A percentile compares a stretch with the other conserved stretches of the same genome.
phyloP scores from a whole-genome alignment of 306 rosid species.

The Abrus precatorius region DNA sequence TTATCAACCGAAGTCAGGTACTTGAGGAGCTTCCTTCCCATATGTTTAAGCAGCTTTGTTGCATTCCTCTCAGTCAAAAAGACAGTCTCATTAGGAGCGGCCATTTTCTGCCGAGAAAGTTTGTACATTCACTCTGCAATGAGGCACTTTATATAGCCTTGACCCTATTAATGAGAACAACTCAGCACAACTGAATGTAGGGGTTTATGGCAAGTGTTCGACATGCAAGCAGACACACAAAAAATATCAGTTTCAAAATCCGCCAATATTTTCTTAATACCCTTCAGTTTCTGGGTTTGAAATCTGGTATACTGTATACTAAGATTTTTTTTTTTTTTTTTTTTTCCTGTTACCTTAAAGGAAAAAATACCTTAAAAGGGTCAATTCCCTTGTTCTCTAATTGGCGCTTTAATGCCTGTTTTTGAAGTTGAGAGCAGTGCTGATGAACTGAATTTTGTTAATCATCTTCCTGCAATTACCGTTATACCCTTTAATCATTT shows the following conservation, averaged over 20 bases:
- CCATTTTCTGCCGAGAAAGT: conserved; percentile 52
- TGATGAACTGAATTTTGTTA: background rate
- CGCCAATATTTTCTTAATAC: conserved; percentile 42
- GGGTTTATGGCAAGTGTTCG: conserved; percentile 52
- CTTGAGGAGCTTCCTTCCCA: conserved; percentile 61
- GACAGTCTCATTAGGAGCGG: conserved; percentile 39
- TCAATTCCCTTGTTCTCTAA: conserved; percentile 1
- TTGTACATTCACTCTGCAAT: conserved; percentile 33
- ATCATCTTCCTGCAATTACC: conserved; percentile 29
- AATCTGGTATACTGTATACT: conserved; percentile 41
- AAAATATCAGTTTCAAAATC: conserved; percentile 50
- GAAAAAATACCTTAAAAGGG: background rate
- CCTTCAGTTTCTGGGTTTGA: conserved; percentile 50
- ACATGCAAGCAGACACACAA: conserved; percentile 61
- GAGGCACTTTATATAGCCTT: conserved; percentile 43
- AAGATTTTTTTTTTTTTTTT: conserved; percentile 30
- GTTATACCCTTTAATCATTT: conserved; percentile 28
- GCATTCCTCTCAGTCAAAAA: conserved; percentile 31
- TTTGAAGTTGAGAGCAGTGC: conserved; percentile 35
- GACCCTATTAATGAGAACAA: conserved; percentile 22
- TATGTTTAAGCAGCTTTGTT: conserved; percentile 55
- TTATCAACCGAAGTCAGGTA: conserved; percentile 54
- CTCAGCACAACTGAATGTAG: conserved; percentile 40
- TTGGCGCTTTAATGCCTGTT: conserved; percentile 53
- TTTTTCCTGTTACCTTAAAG: conserved; percentile 7